Evolutionary conservation across 306 rosid genomes (phyloP), one percentile per base, ranked within the genome.

Genomic region (Trifolium pratense): DNA sequence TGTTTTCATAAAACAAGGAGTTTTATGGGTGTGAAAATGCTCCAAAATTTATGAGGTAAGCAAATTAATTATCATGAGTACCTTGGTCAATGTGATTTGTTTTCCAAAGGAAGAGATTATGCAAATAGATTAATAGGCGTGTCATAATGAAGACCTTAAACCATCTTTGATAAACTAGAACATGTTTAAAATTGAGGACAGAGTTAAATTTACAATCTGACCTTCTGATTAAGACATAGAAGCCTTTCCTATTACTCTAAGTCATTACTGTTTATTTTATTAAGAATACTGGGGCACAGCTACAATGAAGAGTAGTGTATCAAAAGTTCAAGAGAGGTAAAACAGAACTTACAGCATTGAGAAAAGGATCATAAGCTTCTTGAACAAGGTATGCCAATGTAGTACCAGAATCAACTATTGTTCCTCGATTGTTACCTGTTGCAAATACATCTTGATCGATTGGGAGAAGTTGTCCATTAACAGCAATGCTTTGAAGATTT

Each of bases 391-490:
- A 91, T 53, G 98, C 78, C 88, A 93, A 86, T 60, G 98, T 91
- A 74, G 98, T 91, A 70, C 98, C 97, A 6, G 91, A 81, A 81
- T 93, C 98, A 67, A 93, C 92, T 81, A 93, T 93, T 31, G 98
- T 93, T 80, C 98, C 98, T 37, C 88, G 84, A 78, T 86, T 81
- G 71, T 42, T 80, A n/a, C 97, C 80, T 57, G 96, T 86, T 8
- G 86, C 78, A 86, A 93, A 93, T 31, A 84, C 96, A n/a, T 89
- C 75, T 60, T 88, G 71, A 82, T 93, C 90, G 58, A 93, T 87
- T 21, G 96, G 76, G 80, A 93, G 84, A 49, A 79, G 60, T 81
- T 86, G 90, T 58, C 98, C 97, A 70, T 88, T 87, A 60, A 91
- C 97, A 84, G 90, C 73, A 73, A 94, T 89, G 84, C 97, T 91